These are phyloP conservation scores for Theobroma grandiflorum DNA, from an alignment of 441 rosid species.

Conservation along the genomic window DNA sequence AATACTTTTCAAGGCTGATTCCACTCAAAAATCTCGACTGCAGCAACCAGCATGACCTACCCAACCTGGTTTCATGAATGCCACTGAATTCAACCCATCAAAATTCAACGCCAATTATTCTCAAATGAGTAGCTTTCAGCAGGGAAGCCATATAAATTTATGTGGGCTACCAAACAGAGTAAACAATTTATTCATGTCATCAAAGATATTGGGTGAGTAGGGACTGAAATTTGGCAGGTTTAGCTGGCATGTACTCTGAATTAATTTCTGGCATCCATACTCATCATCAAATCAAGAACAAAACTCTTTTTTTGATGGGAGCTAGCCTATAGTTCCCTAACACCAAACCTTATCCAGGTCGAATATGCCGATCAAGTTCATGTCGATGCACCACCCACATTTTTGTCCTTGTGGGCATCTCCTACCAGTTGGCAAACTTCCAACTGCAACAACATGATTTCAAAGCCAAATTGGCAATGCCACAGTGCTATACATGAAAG, in stretches of 20 bases:
- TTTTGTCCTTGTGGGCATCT: conserved; percentile 28
- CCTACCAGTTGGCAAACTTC: conserved; percentile 34
- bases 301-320: not conserved
- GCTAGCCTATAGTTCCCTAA: not conserved
- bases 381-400: conserved; percentile 22
- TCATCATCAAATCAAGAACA: not conserved
- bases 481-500: not conserved
- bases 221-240: conserved; percentile 15
- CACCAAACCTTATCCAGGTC: conserved; percentile 26
- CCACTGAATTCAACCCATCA: not conserved
- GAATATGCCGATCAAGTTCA: conserved; percentile 33
- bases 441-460: conserved; percentile 30
- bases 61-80: not conserved
- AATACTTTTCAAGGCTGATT: too few relatives aligned
- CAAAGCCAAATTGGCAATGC: conserved; percentile 14
- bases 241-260: conserved; percentile 10
- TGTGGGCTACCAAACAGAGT: not conserved
- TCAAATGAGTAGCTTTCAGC: not conserved
- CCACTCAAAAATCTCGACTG: not conserved
- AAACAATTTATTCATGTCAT: not conserved
- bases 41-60: not conserved
- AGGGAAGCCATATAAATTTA: not conserved
- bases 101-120: not conserved
- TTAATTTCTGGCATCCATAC: conserved; percentile 13
- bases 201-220: conserved; percentile 10